Conservation (phyloP, 108 stramenopile species). For the Seminavis robusta region DNA sequence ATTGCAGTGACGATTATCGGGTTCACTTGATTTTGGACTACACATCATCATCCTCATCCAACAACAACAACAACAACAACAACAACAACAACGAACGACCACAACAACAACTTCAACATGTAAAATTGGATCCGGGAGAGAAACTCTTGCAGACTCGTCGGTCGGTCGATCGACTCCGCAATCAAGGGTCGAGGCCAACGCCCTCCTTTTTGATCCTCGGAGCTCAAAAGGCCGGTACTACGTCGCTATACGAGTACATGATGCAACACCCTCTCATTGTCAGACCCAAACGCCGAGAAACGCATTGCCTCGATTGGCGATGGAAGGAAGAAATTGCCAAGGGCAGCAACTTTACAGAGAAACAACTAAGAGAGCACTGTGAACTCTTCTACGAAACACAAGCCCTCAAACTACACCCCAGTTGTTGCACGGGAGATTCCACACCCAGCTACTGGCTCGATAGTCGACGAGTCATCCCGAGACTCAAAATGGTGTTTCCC, state of each 20-base stretch:
- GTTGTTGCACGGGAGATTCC: constrained; percentile 90
- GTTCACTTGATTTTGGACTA: constrained; percentile 97
- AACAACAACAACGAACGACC: not conserved
- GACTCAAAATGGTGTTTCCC: constrained; percentile 61
- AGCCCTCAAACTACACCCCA: constrained; percentile 60
- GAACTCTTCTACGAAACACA: constrained; percentile 77
- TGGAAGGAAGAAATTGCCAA: constrained; percentile 65
- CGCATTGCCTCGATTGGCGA: constrained; percentile 96
- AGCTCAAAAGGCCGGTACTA: constrained; percentile 96
- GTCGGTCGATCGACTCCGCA: constrained; percentile 75
- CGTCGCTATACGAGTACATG: constrained; percentile 91
- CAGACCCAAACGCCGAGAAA: constrained; percentile 84
- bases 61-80: constrained; percentile 2
- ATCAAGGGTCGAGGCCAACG: constrained; percentile 47
- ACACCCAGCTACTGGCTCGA: constrained; percentile 93
- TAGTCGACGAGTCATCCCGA: constrained; percentile 88
- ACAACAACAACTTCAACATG: constrained; percentile 19
- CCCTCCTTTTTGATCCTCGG: constrained; percentile 86
- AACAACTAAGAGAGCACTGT: constrained; percentile 48
- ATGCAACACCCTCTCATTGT: constrained; percentile 88
- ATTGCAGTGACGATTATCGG: constrained; percentile 60
- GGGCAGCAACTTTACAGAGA: no score
- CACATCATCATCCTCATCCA: constrained; percentile 32
- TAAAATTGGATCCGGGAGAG: constrained; percentile 74
- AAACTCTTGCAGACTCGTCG: constrained; percentile 88